Evolutionary conservation across 2,329 filamentous ascomycete genomes (phyloP).

Genomic region (Phialophora tarda): DNA sequence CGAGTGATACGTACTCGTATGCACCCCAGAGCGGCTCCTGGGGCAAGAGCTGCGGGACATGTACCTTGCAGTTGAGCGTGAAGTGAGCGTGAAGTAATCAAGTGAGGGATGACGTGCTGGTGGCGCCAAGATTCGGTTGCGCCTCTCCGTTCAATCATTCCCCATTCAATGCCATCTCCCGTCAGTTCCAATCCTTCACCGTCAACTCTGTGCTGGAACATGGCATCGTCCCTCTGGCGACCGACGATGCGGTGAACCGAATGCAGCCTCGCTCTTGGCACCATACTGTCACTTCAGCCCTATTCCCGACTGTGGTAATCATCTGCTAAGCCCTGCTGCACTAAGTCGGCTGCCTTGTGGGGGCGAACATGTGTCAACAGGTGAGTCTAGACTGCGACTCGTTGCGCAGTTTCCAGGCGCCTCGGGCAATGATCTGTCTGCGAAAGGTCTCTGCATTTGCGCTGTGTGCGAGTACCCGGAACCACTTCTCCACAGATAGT

Average conservation of each 20-base stretch:
- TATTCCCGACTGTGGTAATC: neutral
- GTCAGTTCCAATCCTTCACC: neutral
- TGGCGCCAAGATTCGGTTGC: neutral
- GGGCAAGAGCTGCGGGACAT: neutral
- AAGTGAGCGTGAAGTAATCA: neutral
- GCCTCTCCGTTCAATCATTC: neutral
- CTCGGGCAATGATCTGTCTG: neutral
- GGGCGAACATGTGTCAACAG: constrained; percentile 7
- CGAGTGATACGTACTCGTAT: neutral
- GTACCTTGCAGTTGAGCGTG: neutral
- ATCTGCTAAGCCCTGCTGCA: constrained; percentile 7
- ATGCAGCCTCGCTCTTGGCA: neutral
- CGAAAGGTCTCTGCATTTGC: constrained; percentile 5
- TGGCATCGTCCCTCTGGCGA: neutral
- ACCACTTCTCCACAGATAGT: neutral
- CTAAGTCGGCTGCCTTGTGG: neutral
- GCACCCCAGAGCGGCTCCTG: constrained; percentile 3
- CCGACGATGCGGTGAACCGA: neutral
- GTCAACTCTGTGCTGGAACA: neutral
- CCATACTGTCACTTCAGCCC: neutral
- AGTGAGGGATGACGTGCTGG: neutral
- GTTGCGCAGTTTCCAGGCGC: neutral
- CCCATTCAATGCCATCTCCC: neutral
- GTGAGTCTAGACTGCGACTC: neutral
- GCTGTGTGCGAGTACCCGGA: neutral